These are phyloP conservation scores for Neonothopanus nambi DNA, from an alignment of 1,284 basidiomycete species.

Conservation along the genomic window DNA sequence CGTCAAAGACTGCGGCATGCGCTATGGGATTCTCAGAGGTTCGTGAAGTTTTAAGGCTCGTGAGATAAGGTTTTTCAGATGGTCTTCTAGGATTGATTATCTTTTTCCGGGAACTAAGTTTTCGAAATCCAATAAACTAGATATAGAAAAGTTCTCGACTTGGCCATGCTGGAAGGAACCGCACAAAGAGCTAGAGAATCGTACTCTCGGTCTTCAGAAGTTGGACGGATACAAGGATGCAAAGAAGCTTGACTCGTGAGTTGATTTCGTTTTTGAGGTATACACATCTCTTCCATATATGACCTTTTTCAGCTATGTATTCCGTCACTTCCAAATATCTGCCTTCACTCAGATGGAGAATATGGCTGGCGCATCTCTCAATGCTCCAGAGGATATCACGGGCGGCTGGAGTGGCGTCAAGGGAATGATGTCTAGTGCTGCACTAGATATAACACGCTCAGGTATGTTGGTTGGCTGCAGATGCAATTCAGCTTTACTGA, in stretches of 20 bases:
- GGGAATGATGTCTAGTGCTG: conserved; percentile 18
- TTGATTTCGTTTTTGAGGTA: background rate
- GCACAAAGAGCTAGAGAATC: conserved; percentile 17
- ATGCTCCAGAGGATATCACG: conserved; percentile 8
- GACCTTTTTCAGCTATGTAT: conserved; percentile 17
- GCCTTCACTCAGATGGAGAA: conserved; percentile 22
- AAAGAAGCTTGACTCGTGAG: conserved; percentile 9
- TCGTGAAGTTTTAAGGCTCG: background rate
- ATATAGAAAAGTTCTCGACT: conserved; percentile 13
- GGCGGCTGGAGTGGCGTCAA: conserved; percentile 22
- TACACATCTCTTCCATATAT: background rate
- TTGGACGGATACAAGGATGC: conserved; percentile 20
- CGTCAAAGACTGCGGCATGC: conserved; percentile 13
- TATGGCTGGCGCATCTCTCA: conserved; percentile 9
- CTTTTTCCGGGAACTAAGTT: conserved; percentile 17
- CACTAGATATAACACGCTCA: conserved; percentile 20
- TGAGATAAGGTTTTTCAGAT: background rate
- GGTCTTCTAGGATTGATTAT: conserved; percentile 15
- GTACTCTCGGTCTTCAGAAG: background rate
- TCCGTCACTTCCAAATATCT: conserved; percentile 21
- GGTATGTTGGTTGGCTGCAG: conserved; percentile 8
- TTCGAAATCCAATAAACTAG: conserved; percentile 16
- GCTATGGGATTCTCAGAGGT: conserved; percentile 24
- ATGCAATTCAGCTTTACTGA: background rate
- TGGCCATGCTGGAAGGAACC: conserved; percentile 23